Evolutionary conservation across 495 filamentous ascomycete genomes (phyloP), one percentile per base, ranked within the genome.

Genomic region (Tuber melanosporum): DNA sequence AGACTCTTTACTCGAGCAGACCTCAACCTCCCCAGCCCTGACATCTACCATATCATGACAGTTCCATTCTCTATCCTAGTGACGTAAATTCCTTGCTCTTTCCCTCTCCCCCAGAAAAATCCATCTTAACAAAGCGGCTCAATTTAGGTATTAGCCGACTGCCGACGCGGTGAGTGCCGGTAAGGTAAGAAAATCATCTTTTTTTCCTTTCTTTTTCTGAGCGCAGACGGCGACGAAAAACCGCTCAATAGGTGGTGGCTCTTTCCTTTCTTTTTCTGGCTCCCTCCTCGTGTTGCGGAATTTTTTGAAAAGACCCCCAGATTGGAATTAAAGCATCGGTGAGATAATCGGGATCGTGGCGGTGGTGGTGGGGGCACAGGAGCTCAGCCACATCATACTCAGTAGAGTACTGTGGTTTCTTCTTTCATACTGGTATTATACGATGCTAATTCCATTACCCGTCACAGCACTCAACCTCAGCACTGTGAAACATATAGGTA

Each of bases 21-120:
- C 75, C 39, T 76, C 39, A 73, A 71, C 71, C 71, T 43, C 42
- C 44, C 32, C 45, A 76, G 42, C 19, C 14, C 22, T 62, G 20
- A 22, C 62, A 45, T 78, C 73, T 32, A 62, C 32, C 76, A 69
- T 69, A 74, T 17, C 46, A 43, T 66, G 36, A n/a, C 12, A 66
- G 57, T 12, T 7, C n/a, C 26, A 17, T 32, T 66, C 26, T 66
- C 57, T 66, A 32, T 10, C 15, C 57, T 15, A 26, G 57, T 19
- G 57, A 66, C 36, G 41, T 52, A 78, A 73, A 69, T 72, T 73
- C 70, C 22, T 45, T 77, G 42, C 66, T 72, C 78, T 79, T 74
- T 76, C 76, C 42, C 49, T 57, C 70, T 57, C 19, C 70, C 46
- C 74, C 32, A 46, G 77, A 70, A 66, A 36, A 36, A 62, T 66